Base-by-base conservation (phyloP, 2,329 filamentous ascomycete genomes). In the Fusarium anthophilum region DNA sequence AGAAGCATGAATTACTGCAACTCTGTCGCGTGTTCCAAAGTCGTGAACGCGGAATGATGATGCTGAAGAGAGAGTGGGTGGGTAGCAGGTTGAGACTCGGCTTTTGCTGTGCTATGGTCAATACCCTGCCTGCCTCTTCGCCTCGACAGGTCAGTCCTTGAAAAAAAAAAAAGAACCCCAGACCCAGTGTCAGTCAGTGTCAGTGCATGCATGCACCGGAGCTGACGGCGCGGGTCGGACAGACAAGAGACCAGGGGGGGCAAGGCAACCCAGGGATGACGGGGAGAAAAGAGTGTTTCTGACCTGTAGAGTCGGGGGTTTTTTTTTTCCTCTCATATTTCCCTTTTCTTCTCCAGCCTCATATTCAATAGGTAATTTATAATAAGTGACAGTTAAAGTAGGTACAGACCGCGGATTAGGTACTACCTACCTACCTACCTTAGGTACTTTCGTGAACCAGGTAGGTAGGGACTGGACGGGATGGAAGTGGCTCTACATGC, bases 1-100 rank as follows among this genome's bases (percentile, higher is more conserved):
- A 77, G 73, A 72, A 79, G 79, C 79, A 82, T 82, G 74, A 77
- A 77, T 76, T 76, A 74, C 77, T 75, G 79, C 76, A 70, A 73
- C 76, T 66, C 38, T 66, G 78, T 81, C 80, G 79, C 81, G 80
- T 78, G 70, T 76, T 78, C 77, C 70, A 56, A 62, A 72, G 55
- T 74, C 64, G 70, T 75, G 66, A 77, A 81, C 80, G 81, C 81
- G 80, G 69, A 38, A 59, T 80, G 78, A 73, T 71, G 59, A 74
- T 77, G 73, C 69, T 65, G 66, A 66, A 64, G 66, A 67, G 72
- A 73, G 69, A 73, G 75, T 73, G 69, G 75, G 72, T 77, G 74
- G 75, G 66, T 70, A 70, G 67, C 66, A 53, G 70, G 70, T 66
- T 65, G 56, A 70, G 70, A 73, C 66, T 61, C 67, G 67, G 66